Base-by-base conservation (phyloP, 2,329 filamentous ascomycete species). In the Fusarium nanum region DNA sequence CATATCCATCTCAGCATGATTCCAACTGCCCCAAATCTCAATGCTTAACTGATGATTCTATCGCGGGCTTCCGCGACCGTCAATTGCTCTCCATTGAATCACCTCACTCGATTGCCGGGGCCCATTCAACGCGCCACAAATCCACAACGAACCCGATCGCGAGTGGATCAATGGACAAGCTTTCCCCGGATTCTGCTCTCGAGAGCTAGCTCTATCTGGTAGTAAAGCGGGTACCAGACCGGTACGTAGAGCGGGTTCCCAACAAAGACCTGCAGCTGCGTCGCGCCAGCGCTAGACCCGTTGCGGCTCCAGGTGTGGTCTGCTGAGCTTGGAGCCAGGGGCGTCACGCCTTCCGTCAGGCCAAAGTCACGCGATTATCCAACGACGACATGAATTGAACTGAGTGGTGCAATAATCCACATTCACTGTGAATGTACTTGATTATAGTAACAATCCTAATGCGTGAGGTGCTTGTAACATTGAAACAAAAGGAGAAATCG, bases 121-220 rank as follows among this genome's bases (percentile, higher is more conserved):
- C 48, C 42, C 41, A 62, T 46, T 20, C 22, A 60, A 68, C 60
- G 66, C 71, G 70, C 73, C 72, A 70, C 70, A 59, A 44, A 63
- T 48, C 69, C 61, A 66, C 65, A 63, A 64, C 53, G 53, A 56
- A 11, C 41, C 64, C 72, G 73, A 75, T 75, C 71, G 59, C 20
- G 32, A 41, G 76, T 77, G 76, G 76, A 50, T 67, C 74, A 20
- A 42, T 4, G 16, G 68, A 75, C 76, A 76, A 76, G 76, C 76
- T 78, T 78, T 78, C 77, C 77, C 77, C 75, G 74, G 76, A 78
- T 78, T 76, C 42, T 77, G 56, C 56, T 66, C 68, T 63, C 64
- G 56, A 44, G 47, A 56, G 59, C 71, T 75, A 74, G 58, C 67
- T 47, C 4, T 2, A 67, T 34, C 42, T 57, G 48, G 68, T 20